Conservation (phyloP, 2,329 filamentous ascomycete genomes). For the Aspergillus fructus region DNA sequence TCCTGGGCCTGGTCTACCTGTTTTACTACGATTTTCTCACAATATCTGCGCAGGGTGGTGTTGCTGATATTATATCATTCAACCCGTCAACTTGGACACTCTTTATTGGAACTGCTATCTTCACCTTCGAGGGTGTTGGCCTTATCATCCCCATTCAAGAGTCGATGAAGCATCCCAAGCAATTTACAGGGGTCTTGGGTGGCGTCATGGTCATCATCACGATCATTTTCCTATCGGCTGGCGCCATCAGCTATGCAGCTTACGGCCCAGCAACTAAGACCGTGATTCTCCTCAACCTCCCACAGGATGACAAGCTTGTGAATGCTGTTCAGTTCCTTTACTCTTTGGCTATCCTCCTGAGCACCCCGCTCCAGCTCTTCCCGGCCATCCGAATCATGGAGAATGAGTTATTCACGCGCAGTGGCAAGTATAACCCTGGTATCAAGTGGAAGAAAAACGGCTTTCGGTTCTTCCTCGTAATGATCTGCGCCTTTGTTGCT, state of each 20-base stretch:
- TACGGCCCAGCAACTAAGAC: slow-evolving; percentile 96
- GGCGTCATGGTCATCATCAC: slow-evolving; percentile 95
- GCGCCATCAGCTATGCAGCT: slow-evolving; percentile 90
- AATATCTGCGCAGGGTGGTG: slow-evolving; percentile 67
- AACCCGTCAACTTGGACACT: slow-evolving; percentile 92
- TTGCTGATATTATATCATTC: slow-evolving; percentile 86
- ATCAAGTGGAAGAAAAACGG: slow-evolving; percentile 99
- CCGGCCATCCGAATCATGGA: slow-evolving; percentile 95
- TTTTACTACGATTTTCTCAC: slow-evolving; percentile 95
- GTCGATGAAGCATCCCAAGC: slow-evolving; percentile 86
- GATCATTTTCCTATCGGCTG: slow-evolving; percentile 84
- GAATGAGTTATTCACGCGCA: slow-evolving; percentile 88
- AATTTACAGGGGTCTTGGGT: slow-evolving; percentile 86
- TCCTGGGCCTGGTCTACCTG: slow-evolving; percentile 86
- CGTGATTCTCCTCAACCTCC: slow-evolving; percentile 92
- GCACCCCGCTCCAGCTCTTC: slow-evolving; percentile 94
- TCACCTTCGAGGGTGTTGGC: slow-evolving; percentile 97
- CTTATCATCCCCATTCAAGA: slow-evolving; percentile 98
- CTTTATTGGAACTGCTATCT: slow-evolving; percentile 98
- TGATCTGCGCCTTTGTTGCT: slow-evolving; percentile 80
- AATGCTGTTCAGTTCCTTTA: slow-evolving; percentile 96
- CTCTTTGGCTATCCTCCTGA: slow-evolving; percentile 94
- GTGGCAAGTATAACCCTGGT: slow-evolving; percentile 95
- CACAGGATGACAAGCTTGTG: slow-evolving; percentile 92
- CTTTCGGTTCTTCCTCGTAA: slow-evolving; percentile 91